These are phyloP conservation scores for Gracilaria caudata DNA, from an alignment of 23 red algal genomes.

Conservation along the genomic window DNA sequence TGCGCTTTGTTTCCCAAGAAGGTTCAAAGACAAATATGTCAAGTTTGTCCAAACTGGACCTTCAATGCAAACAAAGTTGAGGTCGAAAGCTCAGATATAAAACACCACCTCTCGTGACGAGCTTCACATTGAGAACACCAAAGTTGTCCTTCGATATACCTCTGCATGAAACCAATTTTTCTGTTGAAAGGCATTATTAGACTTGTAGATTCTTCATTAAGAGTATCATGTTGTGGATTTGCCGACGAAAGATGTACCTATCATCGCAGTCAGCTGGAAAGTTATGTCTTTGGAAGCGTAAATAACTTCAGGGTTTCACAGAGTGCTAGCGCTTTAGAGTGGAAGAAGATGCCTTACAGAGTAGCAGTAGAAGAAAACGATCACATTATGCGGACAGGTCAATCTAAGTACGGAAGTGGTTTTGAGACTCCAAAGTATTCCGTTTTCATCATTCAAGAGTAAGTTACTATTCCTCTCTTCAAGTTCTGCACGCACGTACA, in stretches of 20 bases:
- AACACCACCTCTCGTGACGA: not conserved
- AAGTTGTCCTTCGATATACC: not conserved
- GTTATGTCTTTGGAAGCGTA: not conserved
- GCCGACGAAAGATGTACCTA: not conserved
- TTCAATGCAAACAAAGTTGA: not conserved
- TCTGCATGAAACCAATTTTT: not conserved
- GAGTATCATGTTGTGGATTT: not conserved
- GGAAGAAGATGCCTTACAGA: not conserved
- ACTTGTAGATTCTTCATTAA: not conserved
- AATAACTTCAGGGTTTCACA: slow-evolving; percentile 4
- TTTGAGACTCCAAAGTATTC: not conserved
- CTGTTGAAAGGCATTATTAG: not conserved
- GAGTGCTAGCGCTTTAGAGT: not conserved
- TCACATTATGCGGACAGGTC: not conserved
- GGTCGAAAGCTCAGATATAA: not conserved
- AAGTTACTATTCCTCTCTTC: not conserved
- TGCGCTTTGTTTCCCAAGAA: slow-evolving; percentile 1
- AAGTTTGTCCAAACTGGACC: not conserved
- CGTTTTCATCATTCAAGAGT: not conserved
- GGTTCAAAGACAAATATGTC: not conserved
- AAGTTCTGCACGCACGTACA: not conserved
- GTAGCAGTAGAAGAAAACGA: not conserved
- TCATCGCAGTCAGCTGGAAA: not conserved
- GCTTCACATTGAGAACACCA: not conserved
- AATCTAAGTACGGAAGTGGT: not conserved